Conservation (phyloP, 441 rosid species). For the Raphanus hybrid region DNA sequence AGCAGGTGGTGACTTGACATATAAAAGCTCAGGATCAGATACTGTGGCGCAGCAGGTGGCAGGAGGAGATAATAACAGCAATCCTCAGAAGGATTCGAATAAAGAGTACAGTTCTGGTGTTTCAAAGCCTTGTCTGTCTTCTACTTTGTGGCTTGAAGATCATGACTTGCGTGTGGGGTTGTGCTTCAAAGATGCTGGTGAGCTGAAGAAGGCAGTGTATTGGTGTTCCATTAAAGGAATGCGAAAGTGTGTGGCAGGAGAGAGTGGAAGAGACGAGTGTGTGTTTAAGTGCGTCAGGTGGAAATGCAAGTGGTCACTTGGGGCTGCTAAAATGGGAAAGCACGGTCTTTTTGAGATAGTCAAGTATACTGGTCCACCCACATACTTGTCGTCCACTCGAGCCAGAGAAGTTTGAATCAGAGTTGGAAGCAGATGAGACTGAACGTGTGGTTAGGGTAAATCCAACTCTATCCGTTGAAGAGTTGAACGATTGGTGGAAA, state of each 20-base stretch:
- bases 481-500: slow-evolving; percentile 10
- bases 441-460: slow-evolving; percentile 19
- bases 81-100: no score
- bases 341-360: slow-evolving; percentile 18
- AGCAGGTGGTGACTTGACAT: neutral
- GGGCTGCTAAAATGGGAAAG: neutral
- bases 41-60: no score
- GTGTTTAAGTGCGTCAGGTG: slow-evolving; percentile 16
- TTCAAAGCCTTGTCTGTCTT: neutral
- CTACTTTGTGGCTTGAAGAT: neutral
- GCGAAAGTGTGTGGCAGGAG: neutral
- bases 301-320: slow-evolving; percentile 33
- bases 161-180: neutral
- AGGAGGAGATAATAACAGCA: no score
- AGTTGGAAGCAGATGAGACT: slow-evolving; percentile 18
- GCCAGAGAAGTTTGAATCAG: neutral
- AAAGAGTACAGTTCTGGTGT: no score
- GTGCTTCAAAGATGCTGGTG: neutral
- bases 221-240: slow-evolving; percentile 24
- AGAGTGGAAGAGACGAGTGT: neutral
- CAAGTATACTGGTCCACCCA: slow-evolving; percentile 13
- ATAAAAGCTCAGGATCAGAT: neutral
- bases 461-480: neutral
- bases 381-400: neutral
- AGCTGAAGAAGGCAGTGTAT: slow-evolving; percentile 19